phyloP scores from a whole-genome alignment of 2,329 filamentous ascomycete species.

The Bisporella sp. region DNA sequence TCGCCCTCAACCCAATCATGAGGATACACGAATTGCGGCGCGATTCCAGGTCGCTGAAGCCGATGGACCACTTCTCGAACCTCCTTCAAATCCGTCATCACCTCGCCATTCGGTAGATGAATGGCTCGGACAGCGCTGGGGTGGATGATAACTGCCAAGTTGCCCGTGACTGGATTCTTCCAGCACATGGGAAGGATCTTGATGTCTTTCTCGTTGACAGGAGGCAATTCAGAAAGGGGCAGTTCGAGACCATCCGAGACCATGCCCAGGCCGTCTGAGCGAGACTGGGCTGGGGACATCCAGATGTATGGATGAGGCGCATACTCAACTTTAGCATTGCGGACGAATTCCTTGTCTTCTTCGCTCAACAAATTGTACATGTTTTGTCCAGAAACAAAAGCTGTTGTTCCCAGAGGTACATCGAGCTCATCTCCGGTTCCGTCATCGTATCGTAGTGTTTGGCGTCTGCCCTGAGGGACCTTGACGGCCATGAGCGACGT shows the following conservation, averaged over 20 bases:
- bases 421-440: constrained; percentile 57
- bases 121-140: constrained; percentile 65
- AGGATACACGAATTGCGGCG: constrained; percentile 60
- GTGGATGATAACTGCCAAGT: constrained; percentile 66
- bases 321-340: constrained; percentile 64
- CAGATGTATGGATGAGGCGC: constrained; percentile 76
- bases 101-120: constrained; percentile 56
- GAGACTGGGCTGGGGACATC: constrained; percentile 65
- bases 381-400: constrained; percentile 63
- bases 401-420: constrained; percentile 69
- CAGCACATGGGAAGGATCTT: constrained; percentile 71
- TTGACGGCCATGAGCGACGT: constrained; percentile 69
- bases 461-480: constrained; percentile 58
- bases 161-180: constrained; percentile 66
- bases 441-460: constrained; percentile 69
- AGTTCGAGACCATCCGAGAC: constrained; percentile 61
- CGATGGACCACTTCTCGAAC: constrained; percentile 66
- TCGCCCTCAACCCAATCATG: constrained; percentile 76
- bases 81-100: constrained; percentile 60
- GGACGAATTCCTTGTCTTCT: constrained; percentile 60
- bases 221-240: constrained; percentile 50
- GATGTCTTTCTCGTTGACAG: constrained; percentile 58
- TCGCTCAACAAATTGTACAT: constrained; percentile 60
- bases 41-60: constrained; percentile 66
- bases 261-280: constrained; percentile 64